These are phyloP conservation scores for Vitis hybrid DNA, from an alignment of 177 flowering plant species.

Conservation along the genomic window DNA sequence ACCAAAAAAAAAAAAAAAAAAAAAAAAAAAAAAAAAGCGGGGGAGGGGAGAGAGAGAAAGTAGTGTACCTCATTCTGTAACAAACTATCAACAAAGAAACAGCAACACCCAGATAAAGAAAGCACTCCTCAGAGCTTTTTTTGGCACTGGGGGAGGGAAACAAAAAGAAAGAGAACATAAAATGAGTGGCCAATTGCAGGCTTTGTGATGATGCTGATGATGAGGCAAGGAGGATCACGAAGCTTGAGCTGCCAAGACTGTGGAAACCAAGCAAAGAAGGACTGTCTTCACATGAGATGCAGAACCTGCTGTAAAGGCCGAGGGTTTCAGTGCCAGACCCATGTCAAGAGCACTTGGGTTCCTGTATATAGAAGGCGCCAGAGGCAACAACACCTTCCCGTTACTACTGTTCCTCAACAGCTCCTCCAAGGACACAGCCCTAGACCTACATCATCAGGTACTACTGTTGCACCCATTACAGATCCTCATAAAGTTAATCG, in stretches of 20 bases:
- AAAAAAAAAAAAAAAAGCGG: too few species aligned
- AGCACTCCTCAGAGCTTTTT: too few species aligned
- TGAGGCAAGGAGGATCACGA: slow-evolving; percentile 5
- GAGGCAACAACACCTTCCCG: slow-evolving; percentile 10
- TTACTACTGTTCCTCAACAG: slow-evolving; percentile 3
- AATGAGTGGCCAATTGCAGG: too few species aligned
- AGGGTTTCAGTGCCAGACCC: slow-evolving; percentile 47
- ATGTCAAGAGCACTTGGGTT: slow-evolving; percentile 53
- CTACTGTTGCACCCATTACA: not conserved
- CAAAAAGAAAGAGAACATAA: too few species aligned
- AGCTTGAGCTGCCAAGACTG: slow-evolving; percentile 43
- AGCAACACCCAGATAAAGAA: too few species aligned
- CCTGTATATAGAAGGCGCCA: slow-evolving; percentile 38
- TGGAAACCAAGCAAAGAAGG: slow-evolving; percentile 57
- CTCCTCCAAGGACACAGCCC: slow-evolving; percentile 17
- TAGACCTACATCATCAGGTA: slow-evolving; percentile 17
- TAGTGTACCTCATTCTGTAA: too few species aligned
- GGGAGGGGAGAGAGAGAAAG: too few species aligned
- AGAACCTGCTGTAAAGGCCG: slow-evolving; percentile 46
- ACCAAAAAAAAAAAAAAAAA: too few species aligned
- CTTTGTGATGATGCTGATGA: too few species aligned
- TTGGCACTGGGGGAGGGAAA: too few species aligned
- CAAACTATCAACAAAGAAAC: too few species aligned
- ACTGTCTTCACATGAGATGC: slow-evolving; percentile 38
- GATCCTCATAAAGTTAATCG: too few species aligned